phyloP scores from a whole-genome alignment of 495 filamentous ascomycete species.

The Collariella sp. region DNA sequence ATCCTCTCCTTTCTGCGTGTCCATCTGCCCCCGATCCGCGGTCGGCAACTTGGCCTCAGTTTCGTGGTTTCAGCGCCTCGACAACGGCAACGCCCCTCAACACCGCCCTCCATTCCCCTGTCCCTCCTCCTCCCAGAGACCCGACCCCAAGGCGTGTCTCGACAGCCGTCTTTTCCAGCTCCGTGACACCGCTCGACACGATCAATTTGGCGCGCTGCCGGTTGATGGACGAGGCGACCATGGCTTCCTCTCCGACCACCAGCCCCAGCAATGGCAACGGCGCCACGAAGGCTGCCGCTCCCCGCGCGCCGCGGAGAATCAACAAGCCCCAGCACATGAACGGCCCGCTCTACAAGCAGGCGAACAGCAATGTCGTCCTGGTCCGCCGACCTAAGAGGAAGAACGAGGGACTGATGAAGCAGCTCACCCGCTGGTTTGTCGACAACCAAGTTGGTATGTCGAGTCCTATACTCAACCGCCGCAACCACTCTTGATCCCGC shows the following conservation, averaged over 20 bases:
- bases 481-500: not conserved
- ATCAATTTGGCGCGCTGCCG: constrained; percentile 10
- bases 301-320: constrained; percentile 11
- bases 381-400: constrained; percentile 40
- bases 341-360: constrained; percentile 42
- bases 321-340: constrained; percentile 34
- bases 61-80: not conserved
- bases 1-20: not conserved
- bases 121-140: not conserved
- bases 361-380: constrained; percentile 37
- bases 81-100: not conserved
- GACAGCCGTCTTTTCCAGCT: not conserved
- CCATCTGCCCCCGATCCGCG: not conserved
- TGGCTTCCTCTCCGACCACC: constrained; percentile 2
- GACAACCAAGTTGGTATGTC: constrained; percentile 47
- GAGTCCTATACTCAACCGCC: not conserved
- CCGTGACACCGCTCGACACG: not conserved
- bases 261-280: constrained; percentile 5
- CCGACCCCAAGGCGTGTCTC: not conserved
- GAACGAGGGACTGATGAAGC: constrained; percentile 36
- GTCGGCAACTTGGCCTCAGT: not conserved
- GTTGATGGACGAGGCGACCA: constrained; percentile 7
- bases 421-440: constrained; percentile 41
- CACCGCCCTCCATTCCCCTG: no score
- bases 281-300: not conserved